Evolutionary conservation across 257 asterid species (phyloP).

Genomic region (Parsonsia alboflavescens): DNA sequence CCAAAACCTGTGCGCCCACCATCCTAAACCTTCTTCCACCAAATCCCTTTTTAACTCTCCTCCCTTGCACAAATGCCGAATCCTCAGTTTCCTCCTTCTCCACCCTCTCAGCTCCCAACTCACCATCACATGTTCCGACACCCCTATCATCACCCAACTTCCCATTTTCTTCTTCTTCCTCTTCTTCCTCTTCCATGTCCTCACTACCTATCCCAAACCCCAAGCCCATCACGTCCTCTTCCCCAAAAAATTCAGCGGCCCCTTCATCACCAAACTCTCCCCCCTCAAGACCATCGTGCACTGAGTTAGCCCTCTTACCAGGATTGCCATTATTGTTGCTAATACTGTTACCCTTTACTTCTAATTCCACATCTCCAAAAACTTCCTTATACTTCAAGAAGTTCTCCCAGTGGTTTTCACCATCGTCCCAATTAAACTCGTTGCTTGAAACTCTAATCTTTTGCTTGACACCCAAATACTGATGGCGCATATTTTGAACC

Average conservation of each 20-base stretch:
- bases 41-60: conserved; percentile 33
- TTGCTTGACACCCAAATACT: conserved; percentile 90
- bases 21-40: conserved; percentile 44
- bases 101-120: conserved; percentile 28
- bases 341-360: conserved; percentile 20
- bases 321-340: conserved; percentile 1
- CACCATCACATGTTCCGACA: conserved; percentile 25
- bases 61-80: conserved; percentile 24
- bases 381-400: conserved; percentile 79
- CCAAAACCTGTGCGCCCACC: conserved; percentile 55
- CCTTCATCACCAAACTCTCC: conserved; percentile 37
- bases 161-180: conserved; percentile 29
- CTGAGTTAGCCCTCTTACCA: neutral
- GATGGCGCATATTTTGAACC: conserved; percentile 98
- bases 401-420: conserved; percentile 89
- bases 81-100: conserved; percentile 33
- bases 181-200: conserved; percentile 46
- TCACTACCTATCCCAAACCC: conserved; percentile 56
- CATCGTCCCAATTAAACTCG: conserved; percentile 85
- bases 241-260: conserved; percentile 24
- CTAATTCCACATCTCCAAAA: conserved; percentile 81
- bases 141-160: conserved; percentile 26
- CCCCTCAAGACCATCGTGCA: conserved; percentile 4
- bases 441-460: conserved; percentile 57
- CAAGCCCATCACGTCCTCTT: conserved; percentile 20